Evolutionary conservation across 352 stramenopile species (phyloP).

Genomic region (Phytophthora litchii): DNA sequence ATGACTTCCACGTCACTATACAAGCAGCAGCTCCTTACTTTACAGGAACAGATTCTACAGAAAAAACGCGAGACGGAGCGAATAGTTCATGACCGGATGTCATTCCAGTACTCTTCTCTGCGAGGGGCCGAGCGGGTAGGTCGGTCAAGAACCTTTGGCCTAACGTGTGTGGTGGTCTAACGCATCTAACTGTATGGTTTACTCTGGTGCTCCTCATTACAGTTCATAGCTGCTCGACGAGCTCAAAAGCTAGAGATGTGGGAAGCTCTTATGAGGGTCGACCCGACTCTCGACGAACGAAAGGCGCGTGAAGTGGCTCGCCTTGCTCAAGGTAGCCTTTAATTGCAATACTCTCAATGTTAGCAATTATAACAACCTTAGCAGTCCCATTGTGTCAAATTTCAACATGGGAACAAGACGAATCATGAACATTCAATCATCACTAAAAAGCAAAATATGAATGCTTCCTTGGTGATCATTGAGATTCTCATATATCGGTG

Average conservation of each 20-base stretch:
- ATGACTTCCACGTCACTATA: constrained; percentile 63
- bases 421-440: too few species aligned
- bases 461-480: too few species aligned
- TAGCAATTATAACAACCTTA: too few species aligned
- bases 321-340: constrained; percentile 13
- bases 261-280: constrained; percentile 72
- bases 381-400: too few species aligned
- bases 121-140: constrained; percentile 61
- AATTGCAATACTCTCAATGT: too few species aligned
- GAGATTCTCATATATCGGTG: too few species aligned
- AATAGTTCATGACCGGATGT: constrained; percentile 60
- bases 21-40: constrained; percentile 60
- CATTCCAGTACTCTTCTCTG: constrained; percentile 63
- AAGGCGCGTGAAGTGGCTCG: constrained; percentile 56
- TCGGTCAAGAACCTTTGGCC: constrained; percentile 1
- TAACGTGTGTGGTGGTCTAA: neutral
- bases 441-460: too few species aligned
- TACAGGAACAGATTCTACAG: constrained; percentile 69
- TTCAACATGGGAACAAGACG: too few species aligned
- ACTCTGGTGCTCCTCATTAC: neutral
- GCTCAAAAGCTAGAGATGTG: constrained; percentile 58
- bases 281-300: constrained; percentile 58
- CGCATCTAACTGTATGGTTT: neutral
- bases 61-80: constrained; percentile 74
- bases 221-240: constrained; percentile 60